Evolutionary conservation across 441 rosid genomes (phyloP).

Genomic region (Heliophila coronopifolia): DNA sequence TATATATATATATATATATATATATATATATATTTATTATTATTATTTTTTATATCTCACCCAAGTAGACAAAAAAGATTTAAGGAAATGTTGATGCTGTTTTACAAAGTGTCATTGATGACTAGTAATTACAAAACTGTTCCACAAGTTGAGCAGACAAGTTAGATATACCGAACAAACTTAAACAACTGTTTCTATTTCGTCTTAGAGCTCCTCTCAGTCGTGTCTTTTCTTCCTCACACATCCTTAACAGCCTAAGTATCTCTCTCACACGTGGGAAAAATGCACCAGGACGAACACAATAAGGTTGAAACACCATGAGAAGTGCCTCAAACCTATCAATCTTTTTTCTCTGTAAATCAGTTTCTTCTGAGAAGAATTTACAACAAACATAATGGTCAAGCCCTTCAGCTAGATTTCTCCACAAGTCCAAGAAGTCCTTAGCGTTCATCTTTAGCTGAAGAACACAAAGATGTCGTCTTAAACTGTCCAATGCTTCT

Average conservation of each 20-base stretch:
- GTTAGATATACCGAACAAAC: constrained; percentile 42
- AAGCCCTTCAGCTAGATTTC: constrained; percentile 68
- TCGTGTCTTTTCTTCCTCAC: constrained; percentile 35
- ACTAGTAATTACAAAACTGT: constrained; percentile 39
- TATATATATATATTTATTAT: too few relatives aligned
- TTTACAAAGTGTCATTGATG: constrained; percentile 8
- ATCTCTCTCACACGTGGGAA: constrained; percentile 62
- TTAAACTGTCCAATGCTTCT: constrained; percentile 49
- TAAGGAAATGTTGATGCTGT: background rate
- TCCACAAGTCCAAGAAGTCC: constrained; percentile 76
- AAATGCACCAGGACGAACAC: constrained; percentile 68
- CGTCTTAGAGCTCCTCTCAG: constrained; percentile 33
- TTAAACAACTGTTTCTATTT: constrained; percentile 30
- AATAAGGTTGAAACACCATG: constrained; percentile 50
- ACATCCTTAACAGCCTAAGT: constrained; percentile 47
- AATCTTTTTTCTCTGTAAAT: constrained; percentile 33
- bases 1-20: too few relatives aligned
- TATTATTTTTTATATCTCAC: too few relatives aligned
- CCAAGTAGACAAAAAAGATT: too few relatives aligned
- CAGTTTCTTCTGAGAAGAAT: constrained; percentile 29
- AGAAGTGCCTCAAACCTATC: constrained; percentile 44
- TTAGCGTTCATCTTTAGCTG: constrained; percentile 43
- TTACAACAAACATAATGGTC: constrained; percentile 58
- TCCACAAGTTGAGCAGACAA: constrained; percentile 41
- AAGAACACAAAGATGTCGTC: constrained; percentile 37